A percentile compares a stretch with the other conserved stretches of the same genome.
phyloP scores from a whole-genome alignment of 2,329 filamentous ascomycete genomes.

The Lasiodiplodia hormozganensis region DNA sequence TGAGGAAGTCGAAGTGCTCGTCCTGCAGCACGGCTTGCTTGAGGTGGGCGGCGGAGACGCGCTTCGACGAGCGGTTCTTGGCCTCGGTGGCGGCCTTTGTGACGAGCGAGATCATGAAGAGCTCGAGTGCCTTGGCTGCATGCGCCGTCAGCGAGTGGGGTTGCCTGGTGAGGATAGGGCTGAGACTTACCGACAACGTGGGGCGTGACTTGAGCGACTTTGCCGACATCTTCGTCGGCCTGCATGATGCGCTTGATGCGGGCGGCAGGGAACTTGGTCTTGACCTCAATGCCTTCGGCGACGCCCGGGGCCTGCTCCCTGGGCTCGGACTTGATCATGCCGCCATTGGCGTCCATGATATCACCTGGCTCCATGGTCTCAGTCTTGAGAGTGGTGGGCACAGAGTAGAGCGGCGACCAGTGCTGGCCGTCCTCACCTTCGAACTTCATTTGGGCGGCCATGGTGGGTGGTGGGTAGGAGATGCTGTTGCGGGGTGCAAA shows the following conservation, averaged over 20 bases:
- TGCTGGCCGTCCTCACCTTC: slow-evolving; percentile 26
- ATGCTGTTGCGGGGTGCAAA: slow-evolving; percentile 22
- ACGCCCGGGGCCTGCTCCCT: slow-evolving; percentile 39
- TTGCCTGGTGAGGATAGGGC: slow-evolving; percentile 12
- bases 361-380: slow-evolving; percentile 31
- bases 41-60: slow-evolving; percentile 87
- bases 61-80: slow-evolving; percentile 81
- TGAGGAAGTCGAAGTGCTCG: slow-evolving; percentile 92
- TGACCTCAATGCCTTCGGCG: slow-evolving; percentile 72
- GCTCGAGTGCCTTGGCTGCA: slow-evolving; percentile 86
- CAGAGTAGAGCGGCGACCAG: slow-evolving; percentile 23
- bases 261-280: slow-evolving; percentile 95
- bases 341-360: slow-evolving; percentile 24
- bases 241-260: slow-evolving; percentile 99
- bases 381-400: slow-evolving; percentile 19
- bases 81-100: slow-evolving; percentile 87
- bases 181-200: slow-evolving; percentile 77
- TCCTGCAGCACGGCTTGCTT: slow-evolving; percentile 89
- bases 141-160: background rate
- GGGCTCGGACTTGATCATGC: slow-evolving; percentile 30
- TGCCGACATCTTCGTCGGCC: slow-evolving; percentile 96
- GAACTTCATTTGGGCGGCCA: slow-evolving; percentile 28
- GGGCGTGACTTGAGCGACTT: slow-evolving; percentile 96
- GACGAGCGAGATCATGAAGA: slow-evolving; percentile 97
- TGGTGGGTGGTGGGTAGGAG: slow-evolving; percentile 1